A percentile compares a stretch with the other conserved stretches of the same genome.
phyloP scores from a whole-genome alignment of 345 rosid genomes.

The Eucalyptus tenuipes region DNA sequence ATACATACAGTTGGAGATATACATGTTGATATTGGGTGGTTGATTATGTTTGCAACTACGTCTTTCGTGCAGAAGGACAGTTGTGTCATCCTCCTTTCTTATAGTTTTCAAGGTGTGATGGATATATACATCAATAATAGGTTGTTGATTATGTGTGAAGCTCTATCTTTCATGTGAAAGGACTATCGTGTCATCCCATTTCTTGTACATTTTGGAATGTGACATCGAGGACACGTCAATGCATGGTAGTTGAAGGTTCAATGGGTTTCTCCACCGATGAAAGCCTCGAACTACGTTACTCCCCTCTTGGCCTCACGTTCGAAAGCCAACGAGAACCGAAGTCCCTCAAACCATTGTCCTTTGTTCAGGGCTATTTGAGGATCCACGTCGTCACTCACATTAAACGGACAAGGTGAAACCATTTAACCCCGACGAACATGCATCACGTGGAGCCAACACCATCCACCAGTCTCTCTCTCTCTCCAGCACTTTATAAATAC shows the following conservation, averaged over 20 bases:
- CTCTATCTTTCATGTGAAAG: not conserved
- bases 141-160: too few relatives aligned
- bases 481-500: not conserved
- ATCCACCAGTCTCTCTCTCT: not conserved
- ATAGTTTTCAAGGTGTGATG: not conserved
- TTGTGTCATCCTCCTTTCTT: not conserved
- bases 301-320: not conserved
- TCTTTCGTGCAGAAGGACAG: fast-evolving
- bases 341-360: not conserved
- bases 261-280: not conserved
- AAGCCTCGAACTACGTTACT: not conserved
- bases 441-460: not conserved
- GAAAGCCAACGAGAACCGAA: not conserved
- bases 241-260: not conserved
- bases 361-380: not conserved
- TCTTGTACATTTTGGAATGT: not conserved
- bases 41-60: too few relatives aligned
- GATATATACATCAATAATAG: too few relatives aligned
- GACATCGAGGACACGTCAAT: not conserved
- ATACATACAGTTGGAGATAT: too few relatives aligned
- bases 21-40: too few relatives aligned
- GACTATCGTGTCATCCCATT: not conserved
- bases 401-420: not conserved
- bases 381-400: not conserved
- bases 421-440: not conserved